Base-by-base conservation (phyloP, 331 rosid species). In the Dryas integrifolia region DNA sequence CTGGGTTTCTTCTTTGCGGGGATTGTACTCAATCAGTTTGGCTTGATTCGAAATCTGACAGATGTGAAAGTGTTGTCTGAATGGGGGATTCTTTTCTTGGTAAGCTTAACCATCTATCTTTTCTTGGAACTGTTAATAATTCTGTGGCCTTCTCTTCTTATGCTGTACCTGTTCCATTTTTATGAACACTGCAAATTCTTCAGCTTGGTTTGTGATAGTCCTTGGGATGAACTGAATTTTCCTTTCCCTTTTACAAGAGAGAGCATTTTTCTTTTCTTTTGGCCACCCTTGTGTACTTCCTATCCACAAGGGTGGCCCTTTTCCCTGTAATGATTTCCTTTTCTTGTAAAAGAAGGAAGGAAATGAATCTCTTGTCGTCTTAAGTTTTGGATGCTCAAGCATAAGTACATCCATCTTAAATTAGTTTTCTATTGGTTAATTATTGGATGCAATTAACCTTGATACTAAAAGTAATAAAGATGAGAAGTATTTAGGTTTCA, bases 81-180 rank as follows among this genome's bases (percentile, higher is more conserved):
- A 77, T 89, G 96, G 98, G 98, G 98, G 72, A 94, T 94, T 64
- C 97, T 94, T 80, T 94, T 94, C 92, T 79, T 94, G 98, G 98
- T 94, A 85, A 94, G 98, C 82, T 66, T 75, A 70, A 47, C 65
- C 46, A 73, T 43, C 69, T 72, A 55, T 63, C 60, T 67, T 21
- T 18, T 56, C 75, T 47, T 10, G n/a, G 35, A 62, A 9, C 18
- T 15, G 15, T 41, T 62, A 1, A 40, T n/a, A 40, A 62, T 40
- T 39, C 2, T n/a, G 49, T n/a, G 49, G 14, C 49, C 26, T 62
- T 41, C 49, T 62, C 3, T n/a, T 62, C 8, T 15, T 62, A 40
- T 62, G 50, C 14, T 55, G 52, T 40, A 55, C 50, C 41, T 70
- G 52, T 13, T 41, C 50, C 49, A 38, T 46, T 35, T 72, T 40